Conservation (phyloP, 139 green algal species). For the Chlorella ohadii region DNA sequence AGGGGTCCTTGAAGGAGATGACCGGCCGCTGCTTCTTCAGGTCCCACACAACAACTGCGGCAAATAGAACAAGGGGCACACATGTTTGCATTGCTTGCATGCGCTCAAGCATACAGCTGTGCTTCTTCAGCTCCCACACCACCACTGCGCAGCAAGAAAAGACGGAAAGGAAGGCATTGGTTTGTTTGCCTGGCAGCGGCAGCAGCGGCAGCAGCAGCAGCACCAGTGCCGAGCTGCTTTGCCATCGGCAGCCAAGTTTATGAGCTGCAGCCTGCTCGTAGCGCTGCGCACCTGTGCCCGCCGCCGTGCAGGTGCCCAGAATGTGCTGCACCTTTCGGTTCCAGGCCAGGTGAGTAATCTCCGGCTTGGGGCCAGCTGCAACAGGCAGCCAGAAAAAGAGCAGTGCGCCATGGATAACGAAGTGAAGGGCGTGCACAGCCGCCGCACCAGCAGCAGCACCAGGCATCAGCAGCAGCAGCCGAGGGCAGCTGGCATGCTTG, state of each 20-base stretch:
- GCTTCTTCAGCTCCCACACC: no score
- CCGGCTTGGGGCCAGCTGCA: slow-evolving; percentile 45
- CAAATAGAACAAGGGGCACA: no score
- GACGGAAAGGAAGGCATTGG: no score
- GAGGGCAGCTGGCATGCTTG: no score
- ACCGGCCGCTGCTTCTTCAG: slow-evolving; percentile 92
- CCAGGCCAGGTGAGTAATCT: slow-evolving; percentile 92
- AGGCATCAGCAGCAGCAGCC: no score
- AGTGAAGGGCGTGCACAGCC: no score
- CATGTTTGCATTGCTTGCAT: no score
- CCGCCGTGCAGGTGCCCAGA: slow-evolving; percentile 79
- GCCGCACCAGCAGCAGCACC: no score
- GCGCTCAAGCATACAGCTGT: no score
- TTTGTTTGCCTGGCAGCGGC: no score
- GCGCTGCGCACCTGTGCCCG: slow-evolving; percentile 38
- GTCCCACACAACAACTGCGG: slow-evolving; percentile 90
- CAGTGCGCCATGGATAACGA: no score
- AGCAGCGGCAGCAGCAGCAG: background rate
- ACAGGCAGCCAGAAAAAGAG: background rate
- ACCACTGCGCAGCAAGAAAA: background rate
- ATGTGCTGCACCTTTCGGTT: slow-evolving; percentile 98
- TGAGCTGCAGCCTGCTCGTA: background rate
- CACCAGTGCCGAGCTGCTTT: background rate
- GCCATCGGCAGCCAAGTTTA: background rate
- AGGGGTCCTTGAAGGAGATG: slow-evolving; percentile 85